Percentiles rank a stretch among this genome's conserved stretches.
These are phyloP conservation scores for Fomes fomentarius DNA, from an alignment of 1,284 basidiomycete genomes.

Conservation along the genomic window DNA sequence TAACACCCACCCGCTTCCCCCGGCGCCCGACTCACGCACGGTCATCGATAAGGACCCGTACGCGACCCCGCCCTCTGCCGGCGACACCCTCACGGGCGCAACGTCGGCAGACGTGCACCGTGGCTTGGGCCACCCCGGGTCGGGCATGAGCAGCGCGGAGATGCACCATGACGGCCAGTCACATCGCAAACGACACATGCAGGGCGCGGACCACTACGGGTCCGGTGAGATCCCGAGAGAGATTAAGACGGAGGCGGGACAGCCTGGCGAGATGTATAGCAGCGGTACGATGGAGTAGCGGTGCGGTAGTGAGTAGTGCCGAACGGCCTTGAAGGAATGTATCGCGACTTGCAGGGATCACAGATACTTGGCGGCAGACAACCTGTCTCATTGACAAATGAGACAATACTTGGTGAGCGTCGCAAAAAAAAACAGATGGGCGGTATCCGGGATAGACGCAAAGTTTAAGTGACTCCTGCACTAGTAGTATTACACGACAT, in stretches of 20 bases:
- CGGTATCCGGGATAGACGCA: too few relatives aligned
- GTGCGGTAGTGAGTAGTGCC: too few relatives aligned
- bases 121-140: conserved; percentile 35
- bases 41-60: conserved; percentile 33
- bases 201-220: conserved; percentile 29
- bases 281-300: too few relatives aligned
- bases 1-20: conserved; percentile 17
- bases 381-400: too few relatives aligned
- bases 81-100: conserved; percentile 33
- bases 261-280: conserved; percentile 11
- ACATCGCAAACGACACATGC: conserved; percentile 33
- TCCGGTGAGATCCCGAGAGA: conserved; percentile 23
- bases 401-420: too few relatives aligned
- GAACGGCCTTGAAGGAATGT: too few relatives aligned
- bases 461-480: too few relatives aligned
- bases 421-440: too few relatives aligned
- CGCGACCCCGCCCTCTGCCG: conserved; percentile 25
- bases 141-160: conserved; percentile 37
- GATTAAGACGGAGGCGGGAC: conserved; percentile 8
- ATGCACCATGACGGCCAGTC: conserved; percentile 35
- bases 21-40: conserved; percentile 33
- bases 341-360: too few relatives aligned
- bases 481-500: too few relatives aligned
- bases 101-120: conserved; percentile 39
- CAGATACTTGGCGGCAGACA: too few relatives aligned